These are phyloP conservation scores for Amanita rimosa DNA, from an alignment of 768 basidiomycete genomes.

Conservation along the genomic window DNA sequence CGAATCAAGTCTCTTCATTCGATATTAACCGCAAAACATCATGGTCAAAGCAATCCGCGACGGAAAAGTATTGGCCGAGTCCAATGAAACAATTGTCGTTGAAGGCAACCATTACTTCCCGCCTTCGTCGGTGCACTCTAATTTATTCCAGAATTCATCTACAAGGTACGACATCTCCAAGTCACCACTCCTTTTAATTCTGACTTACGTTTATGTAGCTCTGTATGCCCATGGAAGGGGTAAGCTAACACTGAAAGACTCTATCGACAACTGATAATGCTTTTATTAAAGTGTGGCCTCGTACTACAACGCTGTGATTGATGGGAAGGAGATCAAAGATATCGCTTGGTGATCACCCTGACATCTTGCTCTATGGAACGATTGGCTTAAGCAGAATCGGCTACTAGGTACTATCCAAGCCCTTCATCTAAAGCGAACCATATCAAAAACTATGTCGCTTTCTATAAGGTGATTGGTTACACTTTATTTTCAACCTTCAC, in stretches of 20 bases:
- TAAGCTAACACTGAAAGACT: constrained; percentile 15
- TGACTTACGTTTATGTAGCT: constrained; percentile 21
- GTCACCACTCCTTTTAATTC: background rate
- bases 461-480: constrained; percentile 49
- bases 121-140: constrained; percentile 34
- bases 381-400: background rate
- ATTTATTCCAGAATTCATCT: constrained; percentile 35
- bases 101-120: constrained; percentile 74
- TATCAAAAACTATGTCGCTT: constrained; percentile 62
- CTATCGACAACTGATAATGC: background rate
- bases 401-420: constrained; percentile 54
- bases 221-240: constrained; percentile 68
- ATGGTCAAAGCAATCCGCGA: constrained; percentile 43
- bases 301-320: constrained; percentile 50
- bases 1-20: no score
- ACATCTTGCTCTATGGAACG: background rate
- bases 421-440: constrained; percentile 44
- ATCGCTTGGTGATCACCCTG: constrained; percentile 48
- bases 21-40: constrained; percentile 2
- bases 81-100: constrained; percentile 39
- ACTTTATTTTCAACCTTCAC: background rate
- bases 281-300: constrained; percentile 35
- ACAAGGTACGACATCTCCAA: constrained; percentile 21
- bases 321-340: constrained; percentile 39
- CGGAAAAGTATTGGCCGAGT: constrained; percentile 46